Evolutionary conservation across 768 basidiomycete genomes (phyloP), one percentile per base, ranked within the genome.

Genomic region (Strobilomyces dryophilus): DNA sequence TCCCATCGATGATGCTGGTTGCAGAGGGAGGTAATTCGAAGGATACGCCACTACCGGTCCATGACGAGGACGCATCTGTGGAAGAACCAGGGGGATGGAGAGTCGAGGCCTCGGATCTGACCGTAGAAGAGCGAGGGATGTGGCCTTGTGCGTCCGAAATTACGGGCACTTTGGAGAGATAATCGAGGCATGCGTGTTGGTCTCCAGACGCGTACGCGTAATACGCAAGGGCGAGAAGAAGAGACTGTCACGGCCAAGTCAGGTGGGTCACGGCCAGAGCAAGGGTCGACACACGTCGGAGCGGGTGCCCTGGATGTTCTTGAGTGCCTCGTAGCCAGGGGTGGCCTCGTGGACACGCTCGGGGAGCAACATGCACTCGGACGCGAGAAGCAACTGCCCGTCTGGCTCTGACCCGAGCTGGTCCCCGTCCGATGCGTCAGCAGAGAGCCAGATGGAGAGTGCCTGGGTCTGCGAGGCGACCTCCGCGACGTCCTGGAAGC

Each of bases 151-250:
- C 70, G 57, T 83, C 79, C 12, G 76, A 54, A 26, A 87, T 68
- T 47, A 81, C 75, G 10, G 79, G 77, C 7, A 88, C 78, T 59
- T 77, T 74, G 20, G 67, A 64, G 3, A 91, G 74, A 59, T 86
- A 74, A 3, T 71, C 59, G 14, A 95, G 71, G 53, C 89, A 92
- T 51, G 82, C 79, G 3, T 74, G 67, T 17, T 84, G 84, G 24
- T 79, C 75, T 26, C 84, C 82, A 8, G 92, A 68, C 0, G 92
- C 89, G 67, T 89, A 92, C 4, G 85, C 83, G 62, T 88, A 87
- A 68, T 91, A 92, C 2, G 89, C 90, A 45, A 90, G 73, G 0
- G 81, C 77, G 52, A 90, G 76, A 56, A 79, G 73, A 15, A 89
- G 74, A 11, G 84, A 83, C 90, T 93, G n/a, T 2, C 18, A 27